phyloP scores from a whole-genome alignment of 345 rosid species.

The Salix caprea region DNA sequence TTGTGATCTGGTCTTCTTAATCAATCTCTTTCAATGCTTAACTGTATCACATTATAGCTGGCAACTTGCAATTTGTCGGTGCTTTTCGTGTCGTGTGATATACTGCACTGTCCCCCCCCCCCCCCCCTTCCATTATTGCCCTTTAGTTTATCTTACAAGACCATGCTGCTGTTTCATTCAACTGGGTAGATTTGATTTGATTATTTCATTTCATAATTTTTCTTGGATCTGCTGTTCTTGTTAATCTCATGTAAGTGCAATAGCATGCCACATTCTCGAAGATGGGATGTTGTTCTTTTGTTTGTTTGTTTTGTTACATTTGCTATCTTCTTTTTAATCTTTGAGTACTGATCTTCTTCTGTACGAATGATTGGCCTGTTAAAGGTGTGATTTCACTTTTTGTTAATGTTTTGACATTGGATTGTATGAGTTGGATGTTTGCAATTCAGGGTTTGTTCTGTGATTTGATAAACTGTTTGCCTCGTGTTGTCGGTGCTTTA shows the following conservation, averaged over 20 bases:
- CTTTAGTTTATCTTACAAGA: background rate
- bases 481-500: no score
- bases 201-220: background rate
- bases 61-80: background rate
- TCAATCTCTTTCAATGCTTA: background rate
- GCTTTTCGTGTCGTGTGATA: background rate
- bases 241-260: background rate
- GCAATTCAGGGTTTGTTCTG: no score
- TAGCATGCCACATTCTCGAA: background rate
- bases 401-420: no score
- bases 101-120: background rate
- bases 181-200: background rate
- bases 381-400: background rate
- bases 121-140: background rate
- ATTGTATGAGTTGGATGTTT: no score
- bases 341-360: background rate
- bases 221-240: background rate
- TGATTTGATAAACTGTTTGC: no score
- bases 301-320: background rate
- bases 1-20: background rate
- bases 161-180: background rate
- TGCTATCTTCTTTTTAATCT: background rate
- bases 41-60: background rate
- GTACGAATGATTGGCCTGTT: background rate
- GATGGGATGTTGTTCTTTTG: background rate